A percentile compares a stretch with the other conserved stretches of the same genome.
Conservation (phyloP, 208 protist species). For the Tritrichomonas foetus region DNA sequence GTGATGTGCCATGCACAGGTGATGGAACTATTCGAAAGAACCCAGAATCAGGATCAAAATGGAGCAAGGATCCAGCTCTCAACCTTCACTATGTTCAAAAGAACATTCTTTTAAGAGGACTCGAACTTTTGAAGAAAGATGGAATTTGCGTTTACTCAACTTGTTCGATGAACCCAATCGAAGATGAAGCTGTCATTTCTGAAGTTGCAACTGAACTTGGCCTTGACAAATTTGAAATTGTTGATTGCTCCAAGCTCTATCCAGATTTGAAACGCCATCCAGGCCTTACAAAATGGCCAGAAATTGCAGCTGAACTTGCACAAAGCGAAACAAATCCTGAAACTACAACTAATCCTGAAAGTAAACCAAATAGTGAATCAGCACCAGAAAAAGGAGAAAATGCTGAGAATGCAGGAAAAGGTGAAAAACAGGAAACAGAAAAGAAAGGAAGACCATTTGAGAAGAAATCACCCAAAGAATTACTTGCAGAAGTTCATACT, state of each 20-base stretch:
- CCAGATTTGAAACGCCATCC: conserved; percentile 45
- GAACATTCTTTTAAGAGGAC: conserved; percentile 43
- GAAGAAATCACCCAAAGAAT: neutral
- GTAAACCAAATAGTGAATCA: neutral
- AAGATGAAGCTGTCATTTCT: conserved; percentile 63
- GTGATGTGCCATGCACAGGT: conserved; percentile 61
- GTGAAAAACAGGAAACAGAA: no score
- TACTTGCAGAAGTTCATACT: neutral
- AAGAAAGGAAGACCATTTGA: neutral
- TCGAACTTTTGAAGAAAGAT: conserved; percentile 43
- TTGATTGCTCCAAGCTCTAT: conserved; percentile 52
- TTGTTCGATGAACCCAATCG: conserved; percentile 63
- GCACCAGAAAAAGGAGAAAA: no score
- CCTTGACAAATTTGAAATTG: conserved; percentile 19
- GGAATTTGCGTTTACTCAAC: conserved; percentile 63
- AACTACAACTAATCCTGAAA: no score
- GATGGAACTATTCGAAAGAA: conserved; percentile 63
- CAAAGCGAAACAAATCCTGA: neutral
- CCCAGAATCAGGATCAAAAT: conserved; percentile 51
- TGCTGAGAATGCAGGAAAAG: no score
- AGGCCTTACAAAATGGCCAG: conserved; percentile 58
- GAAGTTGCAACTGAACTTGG: conserved; percentile 45
- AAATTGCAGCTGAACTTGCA: neutral
- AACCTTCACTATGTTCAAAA: conserved; percentile 52
- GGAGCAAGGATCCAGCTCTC: neutral